Evolutionary conservation across 257 asterid genomes (phyloP).

Genomic region (Parsonsia alboflavescens): DNA sequence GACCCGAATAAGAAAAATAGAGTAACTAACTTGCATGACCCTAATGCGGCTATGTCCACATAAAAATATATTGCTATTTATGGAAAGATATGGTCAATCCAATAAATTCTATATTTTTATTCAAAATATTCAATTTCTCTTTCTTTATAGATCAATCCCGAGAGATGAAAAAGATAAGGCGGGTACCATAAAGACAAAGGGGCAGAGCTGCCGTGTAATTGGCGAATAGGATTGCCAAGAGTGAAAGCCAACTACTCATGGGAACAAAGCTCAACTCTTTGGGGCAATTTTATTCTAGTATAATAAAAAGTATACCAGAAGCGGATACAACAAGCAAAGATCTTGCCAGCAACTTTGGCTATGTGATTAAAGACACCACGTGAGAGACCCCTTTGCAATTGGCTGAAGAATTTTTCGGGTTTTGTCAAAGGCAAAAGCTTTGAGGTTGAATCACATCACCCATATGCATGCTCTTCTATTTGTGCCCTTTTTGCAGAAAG

Average conservation of each 20-base stretch:
- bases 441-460: background rate
- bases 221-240: conserved; percentile 39
- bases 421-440: background rate
- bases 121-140: background rate
- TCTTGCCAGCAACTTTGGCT: background rate
- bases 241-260: conserved; percentile 26
- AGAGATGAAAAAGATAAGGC: conserved; percentile 19
- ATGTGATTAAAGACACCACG: conserved; percentile 2
- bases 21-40: background rate
- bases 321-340: conserved; percentile 21
- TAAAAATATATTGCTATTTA: background rate
- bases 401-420: background rate
- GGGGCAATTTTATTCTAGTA: background rate
- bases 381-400: conserved; percentile 3
- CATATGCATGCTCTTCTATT: too few species aligned
- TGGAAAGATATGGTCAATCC: conserved; percentile 12
- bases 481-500: too few species aligned
- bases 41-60: background rate
- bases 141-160: background rate
- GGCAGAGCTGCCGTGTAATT: conserved; percentile 41
- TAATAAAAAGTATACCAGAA: background rate
- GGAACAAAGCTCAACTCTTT: conserved; percentile 17
- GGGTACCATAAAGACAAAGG: conserved; percentile 19
- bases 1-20: background rate
- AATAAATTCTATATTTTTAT: background rate